phyloP scores from a whole-genome alignment of 441 rosid species.

The Melianthus villosus region DNA sequence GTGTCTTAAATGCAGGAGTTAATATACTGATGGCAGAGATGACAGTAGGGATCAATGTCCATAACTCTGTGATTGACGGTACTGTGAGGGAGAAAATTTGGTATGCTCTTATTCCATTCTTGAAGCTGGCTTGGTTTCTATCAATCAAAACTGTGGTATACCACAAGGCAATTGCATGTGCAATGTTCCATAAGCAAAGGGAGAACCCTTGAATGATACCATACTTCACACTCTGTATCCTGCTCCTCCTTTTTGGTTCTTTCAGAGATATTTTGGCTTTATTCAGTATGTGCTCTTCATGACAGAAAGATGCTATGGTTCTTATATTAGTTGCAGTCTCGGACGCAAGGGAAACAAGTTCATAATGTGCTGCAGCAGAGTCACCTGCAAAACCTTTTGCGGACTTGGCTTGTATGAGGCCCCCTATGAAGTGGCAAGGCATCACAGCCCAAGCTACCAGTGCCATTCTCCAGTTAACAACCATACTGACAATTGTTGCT shows the following conservation, averaged over 20 bases:
- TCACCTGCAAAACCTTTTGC: slow-evolving; percentile 53
- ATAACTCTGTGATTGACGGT: slow-evolving; percentile 59
- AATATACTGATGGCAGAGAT: slow-evolving; percentile 35
- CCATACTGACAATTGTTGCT: slow-evolving; percentile 42
- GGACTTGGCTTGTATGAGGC: slow-evolving; percentile 49
- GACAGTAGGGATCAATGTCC: slow-evolving; percentile 47
- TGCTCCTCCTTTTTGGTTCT: slow-evolving; percentile 22
- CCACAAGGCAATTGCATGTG: slow-evolving; percentile 65
- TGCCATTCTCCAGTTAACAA: slow-evolving; percentile 45
- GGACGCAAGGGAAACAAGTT: slow-evolving; percentile 35
- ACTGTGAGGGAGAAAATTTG: slow-evolving; percentile 63
- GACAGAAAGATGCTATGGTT: slow-evolving; percentile 52
- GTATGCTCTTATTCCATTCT: slow-evolving; percentile 38
- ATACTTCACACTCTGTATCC: slow-evolving; percentile 31
- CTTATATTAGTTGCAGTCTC: slow-evolving; percentile 41
- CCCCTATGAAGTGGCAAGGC: slow-evolving; percentile 77
- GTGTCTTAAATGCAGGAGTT: slow-evolving; percentile 40
- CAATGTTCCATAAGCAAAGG: slow-evolving; percentile 58
- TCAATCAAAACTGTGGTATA: slow-evolving; percentile 30
- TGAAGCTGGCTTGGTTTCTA: slow-evolving; percentile 25
- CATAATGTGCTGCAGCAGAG: slow-evolving; percentile 31
- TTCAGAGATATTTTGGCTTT: slow-evolving; percentile 28
- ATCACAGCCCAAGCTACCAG: slow-evolving; percentile 76
- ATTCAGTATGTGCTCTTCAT: slow-evolving; percentile 34
- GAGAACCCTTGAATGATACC: slow-evolving; percentile 55